Evolutionary conservation across 768 basidiomycete species (phyloP), one percentile per base, ranked within the genome.

Genomic region (Collybia sp.): DNA sequence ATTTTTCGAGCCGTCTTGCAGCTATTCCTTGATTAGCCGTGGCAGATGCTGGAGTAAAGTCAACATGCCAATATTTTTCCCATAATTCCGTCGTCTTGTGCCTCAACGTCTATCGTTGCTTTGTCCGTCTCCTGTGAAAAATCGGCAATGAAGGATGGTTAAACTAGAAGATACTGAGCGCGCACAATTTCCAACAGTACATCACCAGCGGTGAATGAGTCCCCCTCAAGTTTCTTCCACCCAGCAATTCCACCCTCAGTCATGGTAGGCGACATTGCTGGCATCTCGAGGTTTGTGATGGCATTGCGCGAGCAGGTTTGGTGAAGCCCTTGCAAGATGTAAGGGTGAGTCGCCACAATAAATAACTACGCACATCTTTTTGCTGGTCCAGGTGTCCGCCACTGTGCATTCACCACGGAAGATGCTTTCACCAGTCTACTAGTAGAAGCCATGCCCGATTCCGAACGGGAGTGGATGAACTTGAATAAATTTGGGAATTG

Each of bases 211-310:
- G 69, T 52, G 58, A 93, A 96, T 0, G 79, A 57, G 48, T 92
- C 90, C 13, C 93, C 92, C 55, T 88, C 86, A 52, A 76, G 75
- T 68, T 85, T 85, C 72, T 95, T 96, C 93, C 95, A 97, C 3
- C 74, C 75, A 0, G 91, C 73, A 52, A 98, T 89, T 2, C 87
- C 92, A 37, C 94, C 93, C 66, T 96, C 93, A 0, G 89, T 93
- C 88, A 97, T 93, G 11, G 92, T 95, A 12, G 93, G 93, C 2
- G 88, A 93, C 93, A 97, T 95, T 48, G 94, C 94, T 4, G 94
- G 94, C 92, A 97, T 95, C 55, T 79, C 70, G 48, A 95, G 79
- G 51, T 82, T 77, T 40, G 88, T 83, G 42, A 90, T 74, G 30
- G 85, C 90, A 53, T 65, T 65, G 37, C 78, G 75, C 38, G 62